Conservation (phyloP, 768 basidiomycete species). For the Boletus rubropictus region DNA sequence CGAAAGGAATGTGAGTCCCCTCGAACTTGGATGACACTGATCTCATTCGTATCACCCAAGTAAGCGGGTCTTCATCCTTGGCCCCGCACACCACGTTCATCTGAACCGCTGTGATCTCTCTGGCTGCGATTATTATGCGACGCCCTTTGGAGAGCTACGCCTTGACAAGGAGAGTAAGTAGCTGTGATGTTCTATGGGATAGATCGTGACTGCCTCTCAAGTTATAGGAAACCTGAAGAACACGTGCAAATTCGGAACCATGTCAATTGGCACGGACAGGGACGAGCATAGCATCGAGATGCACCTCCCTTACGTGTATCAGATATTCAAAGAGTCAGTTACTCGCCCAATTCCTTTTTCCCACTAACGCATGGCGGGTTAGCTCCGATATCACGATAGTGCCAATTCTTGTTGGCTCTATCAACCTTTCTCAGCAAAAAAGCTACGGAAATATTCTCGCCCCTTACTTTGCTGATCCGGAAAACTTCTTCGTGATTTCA, state of each 20-base stretch:
- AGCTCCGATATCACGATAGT: slow-evolving; percentile 78
- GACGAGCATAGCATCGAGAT: slow-evolving; percentile 98
- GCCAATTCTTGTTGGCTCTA: slow-evolving; percentile 85
- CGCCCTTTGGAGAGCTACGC: slow-evolving; percentile 78
- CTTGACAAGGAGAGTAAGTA: slow-evolving; percentile 74
- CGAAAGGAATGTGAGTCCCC: slow-evolving; percentile 63
- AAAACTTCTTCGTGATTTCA: slow-evolving; percentile 86
- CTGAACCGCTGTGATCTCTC: slow-evolving; percentile 85
- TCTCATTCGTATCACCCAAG: slow-evolving; percentile 37
- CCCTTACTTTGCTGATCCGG: slow-evolving; percentile 68
- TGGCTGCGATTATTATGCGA: slow-evolving; percentile 68
- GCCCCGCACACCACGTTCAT: slow-evolving; percentile 92
- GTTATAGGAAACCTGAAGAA: slow-evolving; percentile 13
- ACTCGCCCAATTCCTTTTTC: neutral
- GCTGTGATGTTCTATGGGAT: neutral
- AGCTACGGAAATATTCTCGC: slow-evolving; percentile 68
- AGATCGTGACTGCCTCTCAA: slow-evolving; percentile 9
- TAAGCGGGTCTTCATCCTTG: slow-evolving; percentile 88
- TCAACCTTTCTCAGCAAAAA: slow-evolving; percentile 54
- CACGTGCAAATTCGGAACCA: slow-evolving; percentile 51
- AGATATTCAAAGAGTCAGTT: slow-evolving; percentile 72
- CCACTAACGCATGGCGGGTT: neutral
- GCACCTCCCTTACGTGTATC: slow-evolving; percentile 89
- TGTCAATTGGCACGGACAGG: slow-evolving; percentile 70
- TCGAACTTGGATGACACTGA: neutral